phyloP scores from a whole-genome alignment of 2,329 filamentous ascomycete genomes.

The Fusarium acutatum region DNA sequence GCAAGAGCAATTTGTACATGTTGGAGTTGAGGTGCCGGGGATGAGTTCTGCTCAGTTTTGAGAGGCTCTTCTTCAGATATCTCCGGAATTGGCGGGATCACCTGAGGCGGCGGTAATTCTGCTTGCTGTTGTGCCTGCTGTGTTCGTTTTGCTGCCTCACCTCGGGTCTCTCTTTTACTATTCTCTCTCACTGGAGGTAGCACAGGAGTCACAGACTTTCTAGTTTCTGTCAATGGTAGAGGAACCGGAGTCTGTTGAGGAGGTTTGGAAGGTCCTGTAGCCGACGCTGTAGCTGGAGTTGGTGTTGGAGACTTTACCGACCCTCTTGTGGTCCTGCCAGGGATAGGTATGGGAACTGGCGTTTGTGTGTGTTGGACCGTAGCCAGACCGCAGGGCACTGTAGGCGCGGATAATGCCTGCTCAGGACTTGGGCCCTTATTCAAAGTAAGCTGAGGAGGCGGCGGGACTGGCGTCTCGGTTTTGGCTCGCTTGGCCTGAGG shows the following conservation, averaged over 20 bases:
- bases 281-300: conserved; percentile 36
- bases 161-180: conserved; percentile 57
- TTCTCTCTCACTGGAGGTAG: conserved; percentile 43
- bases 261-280: conserved; percentile 44
- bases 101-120: conserved; percentile 10
- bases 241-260: conserved; percentile 50
- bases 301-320: conserved; percentile 46
- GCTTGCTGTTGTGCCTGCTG: conserved; percentile 45
- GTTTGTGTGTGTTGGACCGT: conserved; percentile 50
- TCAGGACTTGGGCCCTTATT: conserved; percentile 41
- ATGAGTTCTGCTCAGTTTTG: conserved; percentile 36
- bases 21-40: conserved; percentile 34
- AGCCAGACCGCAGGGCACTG: conserved; percentile 25
- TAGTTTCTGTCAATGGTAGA: conserved; percentile 46
- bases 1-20: conserved; percentile 2
- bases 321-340: conserved; percentile 40
- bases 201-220: conserved; percentile 46
- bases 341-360: conserved; percentile 52
- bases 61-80: conserved; percentile 15
- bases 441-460: conserved; percentile 49
- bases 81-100: conserved; percentile 5
- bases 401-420: conserved; percentile 26
- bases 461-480: conserved; percentile 65
- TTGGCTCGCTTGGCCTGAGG: conserved; percentile 62
- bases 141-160: conserved; percentile 53